These are phyloP conservation scores for Platismatia glauca DNA, from an alignment of 495 filamentous ascomycete species.

Conservation along the genomic window DNA sequence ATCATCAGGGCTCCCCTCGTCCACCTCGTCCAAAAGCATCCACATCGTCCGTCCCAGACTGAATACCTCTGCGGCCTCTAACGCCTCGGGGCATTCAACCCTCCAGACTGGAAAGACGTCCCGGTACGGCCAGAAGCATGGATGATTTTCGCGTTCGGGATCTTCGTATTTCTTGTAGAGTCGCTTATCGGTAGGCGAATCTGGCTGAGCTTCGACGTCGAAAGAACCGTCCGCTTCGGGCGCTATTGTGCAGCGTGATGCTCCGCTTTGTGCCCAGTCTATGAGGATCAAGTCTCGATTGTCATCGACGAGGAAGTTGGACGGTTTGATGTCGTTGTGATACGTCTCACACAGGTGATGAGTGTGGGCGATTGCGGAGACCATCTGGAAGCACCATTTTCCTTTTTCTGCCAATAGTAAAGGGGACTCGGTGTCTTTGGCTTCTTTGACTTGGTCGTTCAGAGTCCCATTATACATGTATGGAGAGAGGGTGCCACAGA, in stretches of 20 bases:
- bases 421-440: neutral
- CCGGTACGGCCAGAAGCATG: neutral
- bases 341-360: constrained; percentile 17
- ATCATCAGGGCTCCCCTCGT: too few species aligned
- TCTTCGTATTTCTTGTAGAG: constrained; percentile 20
- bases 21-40: constrained; percentile 20
- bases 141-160: constrained; percentile 9
- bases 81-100: constrained; percentile 15
- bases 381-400: constrained; percentile 21
- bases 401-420: constrained; percentile 8
- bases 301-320: constrained; percentile 24
- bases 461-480: constrained; percentile 14
- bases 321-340: constrained; percentile 26
- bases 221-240: constrained; percentile 23
- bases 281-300: constrained; percentile 22
- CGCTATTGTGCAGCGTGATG: constrained; percentile 18
- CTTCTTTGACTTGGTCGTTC: constrained; percentile 5
- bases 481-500: constrained; percentile 11
- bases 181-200: neutral
- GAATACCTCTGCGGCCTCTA: constrained; percentile 23
- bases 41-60: constrained; percentile 23
- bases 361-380: constrained; percentile 16
- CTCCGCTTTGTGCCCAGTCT: constrained; percentile 25
- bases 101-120: neutral
- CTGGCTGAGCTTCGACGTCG: constrained; percentile 13